Evolutionary conservation across 257 asterid genomes (phyloP), one percentile per base, ranked within the genome.

Genomic region (Marsdenia floribunda): DNA sequence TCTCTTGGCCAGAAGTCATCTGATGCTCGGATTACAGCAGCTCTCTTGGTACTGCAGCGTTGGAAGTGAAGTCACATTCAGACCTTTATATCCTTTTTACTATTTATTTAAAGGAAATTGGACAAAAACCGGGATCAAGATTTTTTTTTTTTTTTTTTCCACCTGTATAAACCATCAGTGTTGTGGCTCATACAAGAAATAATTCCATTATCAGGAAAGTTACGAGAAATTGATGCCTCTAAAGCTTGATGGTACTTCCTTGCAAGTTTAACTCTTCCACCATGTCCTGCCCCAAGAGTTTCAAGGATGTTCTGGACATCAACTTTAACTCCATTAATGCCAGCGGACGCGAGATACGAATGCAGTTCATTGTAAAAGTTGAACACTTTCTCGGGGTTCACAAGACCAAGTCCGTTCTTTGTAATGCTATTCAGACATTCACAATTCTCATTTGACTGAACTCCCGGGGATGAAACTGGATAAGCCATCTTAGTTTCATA

Each of bases 111-210:
- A 6, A 22, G 26, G 26, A 44, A 70, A 33, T 16, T 13, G 18
- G 71, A 53, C 5, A 37, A 61, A 37, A 5, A 38, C 2, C 1
- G 63, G 21, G 46, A 73, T 26, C 5, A 46, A 35, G 18, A 4
- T 76, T 26, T 4, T 37, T 38, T 38, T 77, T 22, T 22, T 5
- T 37, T 37, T 38, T 38, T 76, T 22, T 29, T 5, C 29, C 75
- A 93, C 98, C 97, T 93, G 88, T 91, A 91, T 38, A 93, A 86
- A 60, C 94, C 91, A 79, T 91, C 97, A 4, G 96, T 90, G 82
- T 87, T 90, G 86, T 91, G 98, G 79, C 96, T 93, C 97, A 93
- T 93, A 86, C 98, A 93, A 18, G 91, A 90, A 76, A 93, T 93
- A 21, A 93, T 90, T 6, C 98, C 97, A 74, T 91, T 93, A 78